Base-by-base conservation (phyloP, 2,329 filamentous ascomycete genomes). In the Fusarium abutilonis region DNA sequence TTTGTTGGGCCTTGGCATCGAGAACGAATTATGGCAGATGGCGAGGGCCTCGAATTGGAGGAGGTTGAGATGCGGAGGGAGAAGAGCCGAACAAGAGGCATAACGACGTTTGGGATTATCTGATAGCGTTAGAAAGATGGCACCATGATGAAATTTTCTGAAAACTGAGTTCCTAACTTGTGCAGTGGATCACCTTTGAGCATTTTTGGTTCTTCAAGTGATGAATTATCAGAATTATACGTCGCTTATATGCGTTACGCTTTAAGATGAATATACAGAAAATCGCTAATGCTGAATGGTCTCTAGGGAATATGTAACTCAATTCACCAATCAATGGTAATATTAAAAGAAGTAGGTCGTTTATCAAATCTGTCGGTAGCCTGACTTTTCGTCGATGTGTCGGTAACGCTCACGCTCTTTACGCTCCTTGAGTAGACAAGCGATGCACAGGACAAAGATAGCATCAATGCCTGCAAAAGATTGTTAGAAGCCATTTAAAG, bases 1-100 rank as follows among this genome's bases (percentile, higher is more conserved):
- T 97, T 97, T 76, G 82, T 94, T 13, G 94, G 94, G 3, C 88
- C 93, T 44, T 99, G 94, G 94, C 92, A 97, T 76, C 83, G 90
- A 26, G 83, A 89, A 47, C 86, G 86, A 68, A 79, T 97, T 17
- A 73, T 87, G 38, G 74, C 69, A 3, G 73, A 74, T 15, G 74
- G 70, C 1, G 57, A 69, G 4, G 73, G 65, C 46, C 69, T 79
- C 13, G 64, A 70, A 31, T 60, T 79, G 28, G 77, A 79, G 49
- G 76, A 79, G 66, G 63, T 74, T 6, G 77, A 78, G 62, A 57
- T 65, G 19, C 60, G 58, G 15, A 67, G 75, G 44, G 63, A 57
- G 26, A 64, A 65, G 32, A 72, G 66, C 10, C 40, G 50, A 50
- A 62, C 38, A 44, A 67, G 60, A 15, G 74, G 75, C 28, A 47